These are phyloP conservation scores for Tricholoma sp. DNA, from an alignment of 768 basidiomycete genomes.

Conservation along the genomic window DNA sequence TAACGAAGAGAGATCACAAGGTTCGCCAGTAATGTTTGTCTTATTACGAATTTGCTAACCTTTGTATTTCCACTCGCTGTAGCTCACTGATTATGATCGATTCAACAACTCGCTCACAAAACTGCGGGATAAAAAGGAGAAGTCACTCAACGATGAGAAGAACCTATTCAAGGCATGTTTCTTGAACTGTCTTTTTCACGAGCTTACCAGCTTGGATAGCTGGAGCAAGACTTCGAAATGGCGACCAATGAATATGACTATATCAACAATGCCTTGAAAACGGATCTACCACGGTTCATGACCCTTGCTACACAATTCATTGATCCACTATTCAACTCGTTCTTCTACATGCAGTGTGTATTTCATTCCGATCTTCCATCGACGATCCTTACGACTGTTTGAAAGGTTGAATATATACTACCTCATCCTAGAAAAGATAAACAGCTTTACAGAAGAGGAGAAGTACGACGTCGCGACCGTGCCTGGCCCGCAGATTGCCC, in stretches of 20 bases:
- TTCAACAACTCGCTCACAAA: conserved; percentile 95
- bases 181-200: background rate
- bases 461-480: conserved; percentile 71
- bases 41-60: background rate
- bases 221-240: conserved; percentile 94
- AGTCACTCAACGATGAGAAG: conserved; percentile 93
- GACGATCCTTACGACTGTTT: conserved; percentile 2
- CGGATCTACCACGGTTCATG: conserved; percentile 93
- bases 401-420: conserved; percentile 88
- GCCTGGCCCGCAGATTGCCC: conserved; percentile 63
- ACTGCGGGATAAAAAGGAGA: conserved; percentile 97
- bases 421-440: conserved; percentile 90
- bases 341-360: conserved; percentile 98
- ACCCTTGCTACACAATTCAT: conserved; percentile 83
- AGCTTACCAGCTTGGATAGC: conserved; percentile 37
- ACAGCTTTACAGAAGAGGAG: conserved; percentile 71
- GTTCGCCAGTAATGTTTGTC: conserved; percentile 31
- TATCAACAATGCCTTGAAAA: conserved; percentile 85
- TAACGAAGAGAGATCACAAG: conserved; percentile 97
- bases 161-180: conserved; percentile 82
- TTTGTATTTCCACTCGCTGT: background rate
- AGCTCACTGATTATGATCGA: conserved; percentile 92
- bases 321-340: conserved; percentile 95
- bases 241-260: conserved; percentile 92
- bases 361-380: conserved; percentile 1